Base-by-base conservation (phyloP, 345 rosid species). In the Citrus inodora region DNA sequence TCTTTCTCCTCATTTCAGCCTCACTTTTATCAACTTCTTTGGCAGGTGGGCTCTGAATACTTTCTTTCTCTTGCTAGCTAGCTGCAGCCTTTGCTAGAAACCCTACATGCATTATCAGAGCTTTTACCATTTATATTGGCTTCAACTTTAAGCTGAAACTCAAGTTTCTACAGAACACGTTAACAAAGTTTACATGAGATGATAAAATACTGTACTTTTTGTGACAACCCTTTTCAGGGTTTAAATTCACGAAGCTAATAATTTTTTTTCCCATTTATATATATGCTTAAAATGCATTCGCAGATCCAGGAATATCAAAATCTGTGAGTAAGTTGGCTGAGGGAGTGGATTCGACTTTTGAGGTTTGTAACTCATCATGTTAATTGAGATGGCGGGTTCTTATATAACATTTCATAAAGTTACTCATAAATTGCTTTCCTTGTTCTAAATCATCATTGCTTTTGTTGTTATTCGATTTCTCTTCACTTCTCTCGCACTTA, bases 1-100 rank as follows among this genome's bases (percentile, higher is more conserved):
- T 89, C 83, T 86, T 87, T 81, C 90, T 91, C 66, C 87, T 91
- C 64, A 40, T 84, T 76, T 88, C 87, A 63, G 84, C 88, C 32
- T 76, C 89, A 61, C 76, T 83, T 22, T 65, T 86, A 7, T 82
- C 90, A 42, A 72, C 86, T 78, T 85, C 86, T 73, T 81, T 73
- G 77, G 90, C 89, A 86, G 93, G 93, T 88, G 76, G 65, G 80
- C 74, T 13, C 62, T 55, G 67, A 58, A 55, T 4, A 40, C 8
- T 30, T 56, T 56, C 16, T 67, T 2, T 71, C 75, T 58, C 70
- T 71, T 76, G 63, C 32, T 17, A 53, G 7, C 22, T 51, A 53
- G 58, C n/a, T 38, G 80, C 85, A 19, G 79, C 79, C 46, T 70
- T 85, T 33, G 51, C 55, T 35, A 17, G 38, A 79, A 25, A 42